phyloP scores from a whole-genome alignment of 2,329 filamentous ascomycete species.

The Xylaria sp. region DNA sequence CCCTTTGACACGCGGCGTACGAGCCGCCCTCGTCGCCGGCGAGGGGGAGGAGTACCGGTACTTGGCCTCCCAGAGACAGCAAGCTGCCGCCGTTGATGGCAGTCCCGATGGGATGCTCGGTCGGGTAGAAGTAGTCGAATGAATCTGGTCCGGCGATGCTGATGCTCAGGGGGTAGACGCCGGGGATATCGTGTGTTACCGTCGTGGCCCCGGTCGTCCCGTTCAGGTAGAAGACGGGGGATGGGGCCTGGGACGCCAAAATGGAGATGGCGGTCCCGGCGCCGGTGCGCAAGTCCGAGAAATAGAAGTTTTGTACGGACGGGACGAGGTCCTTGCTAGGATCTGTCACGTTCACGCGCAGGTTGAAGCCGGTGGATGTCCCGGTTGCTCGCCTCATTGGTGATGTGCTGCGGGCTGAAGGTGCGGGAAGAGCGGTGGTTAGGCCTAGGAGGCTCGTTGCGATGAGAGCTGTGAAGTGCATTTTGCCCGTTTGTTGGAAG shows the following conservation, averaged over 20 bases:
- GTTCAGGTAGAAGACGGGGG: conserved; percentile 27
- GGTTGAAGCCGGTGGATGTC: conserved; percentile 26
- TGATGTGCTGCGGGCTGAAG: not conserved
- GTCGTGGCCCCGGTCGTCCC: conserved; percentile 24
- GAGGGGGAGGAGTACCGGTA: conserved; percentile 14
- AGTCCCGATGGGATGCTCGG: conserved; percentile 24
- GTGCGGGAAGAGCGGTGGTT: conserved; percentile 8
- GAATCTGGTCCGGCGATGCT: not conserved
- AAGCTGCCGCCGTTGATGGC: conserved; percentile 5
- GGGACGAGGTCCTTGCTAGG: not conserved
- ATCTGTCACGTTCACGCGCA: conserved; percentile 19
- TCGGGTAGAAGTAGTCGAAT: conserved; percentile 23
- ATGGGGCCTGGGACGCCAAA: not conserved
- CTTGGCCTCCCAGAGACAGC: conserved; percentile 4
- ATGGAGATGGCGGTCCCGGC: conserved; percentile 15
- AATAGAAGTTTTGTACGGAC: conserved; percentile 2
- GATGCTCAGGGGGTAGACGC: conserved; percentile 28
- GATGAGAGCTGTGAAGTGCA: conserved; percentile 19
- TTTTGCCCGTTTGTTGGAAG: not conserved
- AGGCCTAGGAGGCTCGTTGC: conserved; percentile 9
- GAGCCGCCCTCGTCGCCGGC: conserved; percentile 1
- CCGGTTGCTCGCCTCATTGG: not conserved
- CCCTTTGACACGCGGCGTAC: conserved; percentile 20
- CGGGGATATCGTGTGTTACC: conserved; percentile 15
- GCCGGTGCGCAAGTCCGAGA: conserved; percentile 12